Conservation (phyloP, 148 eudicot species). For the Heliamphora exappendiculata region DNA sequence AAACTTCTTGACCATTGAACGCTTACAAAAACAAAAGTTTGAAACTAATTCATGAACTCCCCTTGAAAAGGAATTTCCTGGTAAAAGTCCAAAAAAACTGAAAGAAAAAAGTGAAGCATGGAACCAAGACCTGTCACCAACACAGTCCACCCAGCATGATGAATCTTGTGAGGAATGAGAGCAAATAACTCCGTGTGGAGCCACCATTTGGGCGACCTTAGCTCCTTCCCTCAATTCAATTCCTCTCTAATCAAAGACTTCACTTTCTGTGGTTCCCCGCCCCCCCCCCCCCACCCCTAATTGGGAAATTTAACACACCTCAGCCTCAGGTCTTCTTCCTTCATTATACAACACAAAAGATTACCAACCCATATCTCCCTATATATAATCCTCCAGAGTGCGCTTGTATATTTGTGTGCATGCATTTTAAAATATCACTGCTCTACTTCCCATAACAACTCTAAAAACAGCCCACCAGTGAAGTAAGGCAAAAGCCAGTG, state of each 20-base stretch:
- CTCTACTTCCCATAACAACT: not conserved
- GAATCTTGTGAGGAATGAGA: not conserved
- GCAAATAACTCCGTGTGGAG: slow-evolving; percentile 3
- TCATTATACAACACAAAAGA: no score
- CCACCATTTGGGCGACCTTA: not conserved
- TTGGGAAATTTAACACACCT: no score
- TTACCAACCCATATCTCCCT: not conserved
- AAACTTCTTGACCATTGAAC: slow-evolving; percentile 3
- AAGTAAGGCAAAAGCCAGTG: not conserved
- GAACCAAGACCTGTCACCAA: not conserved
- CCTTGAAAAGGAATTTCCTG: not conserved
- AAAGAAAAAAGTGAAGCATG: not conserved
- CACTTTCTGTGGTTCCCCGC: not conserved
- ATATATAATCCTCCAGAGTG: not conserved
- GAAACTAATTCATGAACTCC: not conserved
- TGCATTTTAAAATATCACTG: not conserved
- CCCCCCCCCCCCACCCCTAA: no score
- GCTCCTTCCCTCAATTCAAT: not conserved
- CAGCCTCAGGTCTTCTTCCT: no score
- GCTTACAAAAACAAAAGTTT: not conserved
- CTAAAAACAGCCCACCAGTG: not conserved
- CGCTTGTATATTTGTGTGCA: not conserved
- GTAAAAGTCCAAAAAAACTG: not conserved
- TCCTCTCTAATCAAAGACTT: not conserved
- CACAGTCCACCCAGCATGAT: not conserved